Base-by-base conservation (phyloP, 116 monocot genomes). In the Cymodocea nodosa region DNA sequence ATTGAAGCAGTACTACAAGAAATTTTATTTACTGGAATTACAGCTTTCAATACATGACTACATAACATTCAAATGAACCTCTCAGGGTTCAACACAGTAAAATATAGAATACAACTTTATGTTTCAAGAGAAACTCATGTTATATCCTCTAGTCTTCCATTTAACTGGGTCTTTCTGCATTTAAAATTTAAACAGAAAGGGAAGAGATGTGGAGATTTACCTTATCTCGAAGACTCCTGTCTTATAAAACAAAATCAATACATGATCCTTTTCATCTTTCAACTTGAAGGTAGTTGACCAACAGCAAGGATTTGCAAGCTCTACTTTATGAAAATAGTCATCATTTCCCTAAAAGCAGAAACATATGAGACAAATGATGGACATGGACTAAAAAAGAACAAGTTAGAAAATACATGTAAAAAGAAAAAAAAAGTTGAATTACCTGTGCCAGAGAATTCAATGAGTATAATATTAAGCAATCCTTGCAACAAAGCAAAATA, bases 181-280 rank as follows among this genome's bases (percentile, higher is more conserved):
- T 44, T 44, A 5, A 44, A 44, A 10, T 44, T 12, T 0, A 44
- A 44, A 44, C 44, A 10, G 44, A 4, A 44, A 44, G 8, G 4
- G 7, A 44, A 44, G 44, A 44, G 4, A 44, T 44, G 17, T 20
- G 9, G 25, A 7, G 1, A 24, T 54, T 57, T 72, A 97, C 97
- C 97, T 83, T 70, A 97, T 80, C 67, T 97, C 91, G 54, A 97
- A 56, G 59, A 36, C 71, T 68, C 97, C 97, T 13, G 85, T 86
- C 70, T 88, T 68, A 75, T 91, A 97, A 68, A 91, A 82, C 76
- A 97, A 82, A 74, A 91, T 62, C 56, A 97, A 49, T 44, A 75
- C 80, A 70, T 67, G 69, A 57, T 66, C 60, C 51, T 79, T 78
- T 10, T 79, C 79, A 63, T 76, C 77, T 64, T 74, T 76, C 60